Evolutionary conservation across 805 yeast species (phyloP).

Genomic region (Sungouiella thailandica): DNA sequence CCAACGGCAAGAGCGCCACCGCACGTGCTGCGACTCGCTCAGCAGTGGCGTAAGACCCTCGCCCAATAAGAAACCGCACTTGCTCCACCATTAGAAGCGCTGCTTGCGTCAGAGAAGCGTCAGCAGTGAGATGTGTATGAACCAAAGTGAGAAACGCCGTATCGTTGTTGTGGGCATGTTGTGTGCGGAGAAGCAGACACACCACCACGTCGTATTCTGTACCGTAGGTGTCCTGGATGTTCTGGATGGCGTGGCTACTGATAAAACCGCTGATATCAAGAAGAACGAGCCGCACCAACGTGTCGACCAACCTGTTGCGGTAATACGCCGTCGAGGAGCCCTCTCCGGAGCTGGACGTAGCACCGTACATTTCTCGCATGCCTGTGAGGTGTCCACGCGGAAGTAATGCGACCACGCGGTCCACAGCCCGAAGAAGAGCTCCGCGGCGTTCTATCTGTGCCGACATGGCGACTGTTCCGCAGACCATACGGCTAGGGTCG

Average conservation of each 20-base stretch:
- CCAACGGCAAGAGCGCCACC: conserved; percentile 67
- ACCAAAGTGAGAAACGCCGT: conserved; percentile 43
- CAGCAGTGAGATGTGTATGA: conserved; percentile 28
- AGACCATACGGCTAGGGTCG: conserved; percentile 50
- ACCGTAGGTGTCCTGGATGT: conserved; percentile 20
- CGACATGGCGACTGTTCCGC: conserved; percentile 47
- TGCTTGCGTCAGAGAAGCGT: conserved; percentile 39
- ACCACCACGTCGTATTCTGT: conserved; percentile 24
- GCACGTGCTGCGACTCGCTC: conserved; percentile 53
- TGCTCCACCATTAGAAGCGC: conserved; percentile 59
- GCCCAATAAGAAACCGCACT: conserved; percentile 55
- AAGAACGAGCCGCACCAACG: conserved; percentile 42
- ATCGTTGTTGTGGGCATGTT: conserved; percentile 32
- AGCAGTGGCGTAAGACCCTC: conserved; percentile 52
- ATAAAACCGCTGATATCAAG: conserved; percentile 29
- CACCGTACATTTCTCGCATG: conserved; percentile 30
- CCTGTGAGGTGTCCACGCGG: conserved; percentile 48
- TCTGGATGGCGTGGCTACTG: conserved; percentile 29
- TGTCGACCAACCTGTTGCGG: conserved; percentile 51
- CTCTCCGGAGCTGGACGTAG: conserved; percentile 26
- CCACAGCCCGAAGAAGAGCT: conserved; percentile 21
- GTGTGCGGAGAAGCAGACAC: conserved; percentile 35
- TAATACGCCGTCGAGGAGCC: conserved; percentile 23
- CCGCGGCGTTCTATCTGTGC: conserved; percentile 33
- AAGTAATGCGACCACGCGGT: conserved; percentile 39